Conservation (phyloP, 768 basidiomycete genomes). For the Crucibulum laeve region DNA sequence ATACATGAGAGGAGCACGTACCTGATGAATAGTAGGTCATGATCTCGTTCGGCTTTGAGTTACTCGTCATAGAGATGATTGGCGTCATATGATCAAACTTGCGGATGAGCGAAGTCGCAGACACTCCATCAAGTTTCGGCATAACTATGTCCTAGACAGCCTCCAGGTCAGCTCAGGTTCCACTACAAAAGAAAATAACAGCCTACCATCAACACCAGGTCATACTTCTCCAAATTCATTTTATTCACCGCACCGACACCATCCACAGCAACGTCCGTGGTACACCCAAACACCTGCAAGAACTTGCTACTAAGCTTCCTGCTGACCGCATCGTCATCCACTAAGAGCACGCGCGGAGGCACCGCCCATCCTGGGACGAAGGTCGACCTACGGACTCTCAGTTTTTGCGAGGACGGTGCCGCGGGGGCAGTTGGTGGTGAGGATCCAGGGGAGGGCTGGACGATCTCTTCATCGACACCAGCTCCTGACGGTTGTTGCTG, state of each 20-base stretch:
- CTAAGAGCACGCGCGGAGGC: conserved; percentile 85
- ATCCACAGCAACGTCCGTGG: conserved; percentile 91
- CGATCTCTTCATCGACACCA: too few species aligned
- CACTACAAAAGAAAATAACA: conserved; percentile 8
- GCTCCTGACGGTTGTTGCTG: too few species aligned
- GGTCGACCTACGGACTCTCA: conserved; percentile 71
- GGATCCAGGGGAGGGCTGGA: too few species aligned
- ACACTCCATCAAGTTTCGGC: conserved; percentile 83
- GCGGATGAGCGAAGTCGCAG: conserved; percentile 88
- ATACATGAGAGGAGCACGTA: conserved; percentile 21
- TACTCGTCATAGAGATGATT: conserved; percentile 98
- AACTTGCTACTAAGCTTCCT: conserved; percentile 88
- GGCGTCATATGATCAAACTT: conserved; percentile 95
- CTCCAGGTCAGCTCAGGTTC: not conserved
- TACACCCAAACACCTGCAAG: conserved; percentile 92
- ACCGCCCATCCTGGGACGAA: conserved; percentile 91
- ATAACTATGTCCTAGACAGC: conserved; percentile 84
- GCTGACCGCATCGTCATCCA: conserved; percentile 94
- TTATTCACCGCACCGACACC: conserved; percentile 90
- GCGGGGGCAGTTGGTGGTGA: too few species aligned
- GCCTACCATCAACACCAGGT: conserved; percentile 90
- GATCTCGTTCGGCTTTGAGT: conserved; percentile 89
- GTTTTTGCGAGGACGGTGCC: too few species aligned
- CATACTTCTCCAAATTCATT: conserved; percentile 96
- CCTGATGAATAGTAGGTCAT: conserved; percentile 85